A percentile compares a stretch with the other conserved stretches of the same genome.
Evolutionary conservation across 495 filamentous ascomycete species (phyloP).

Genomic region (Tuber borchii): DNA sequence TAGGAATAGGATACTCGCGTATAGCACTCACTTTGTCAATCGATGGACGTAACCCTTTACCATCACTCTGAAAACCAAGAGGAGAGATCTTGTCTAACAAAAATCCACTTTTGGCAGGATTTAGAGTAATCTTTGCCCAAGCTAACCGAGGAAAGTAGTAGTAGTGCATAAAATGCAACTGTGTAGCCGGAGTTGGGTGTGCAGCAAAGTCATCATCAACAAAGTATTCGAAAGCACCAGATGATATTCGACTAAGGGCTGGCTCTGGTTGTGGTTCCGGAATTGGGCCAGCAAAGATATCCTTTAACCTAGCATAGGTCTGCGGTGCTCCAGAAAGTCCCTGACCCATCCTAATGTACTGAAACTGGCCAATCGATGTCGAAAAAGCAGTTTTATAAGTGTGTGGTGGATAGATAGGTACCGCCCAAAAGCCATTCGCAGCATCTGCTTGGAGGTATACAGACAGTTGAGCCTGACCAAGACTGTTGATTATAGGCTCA

Average conservation of each 20-base stretch:
- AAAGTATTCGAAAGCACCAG: slow-evolving; percentile 10
- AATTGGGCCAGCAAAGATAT: not conserved
- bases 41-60: not conserved
- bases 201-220: slow-evolving; percentile 14
- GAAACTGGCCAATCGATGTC: slow-evolving; percentile 11
- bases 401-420: not conserved
- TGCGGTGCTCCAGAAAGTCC: slow-evolving; percentile 6
- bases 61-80: not conserved
- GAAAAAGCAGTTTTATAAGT: slow-evolving; percentile 21
- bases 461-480: not conserved
- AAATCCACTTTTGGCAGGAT: not conserved
- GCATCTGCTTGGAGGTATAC: slow-evolving; percentile 9
- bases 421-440: not conserved
- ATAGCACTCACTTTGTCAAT: slow-evolving; percentile 5
- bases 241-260: too few relatives aligned
- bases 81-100: not conserved
- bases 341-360: slow-evolving; percentile 8
- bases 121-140: not conserved
- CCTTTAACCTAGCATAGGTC: slow-evolving; percentile 16
- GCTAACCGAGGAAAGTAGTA: slow-evolving; percentile 1
- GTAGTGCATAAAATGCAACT: not conserved
- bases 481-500: slow-evolving; percentile 5
- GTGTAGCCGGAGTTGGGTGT: accelerated
- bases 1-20: not conserved
- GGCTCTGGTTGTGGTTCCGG: too few relatives aligned